phyloP scores from a whole-genome alignment of 108 stramenopile species.

The Parmales sp. region DNA sequence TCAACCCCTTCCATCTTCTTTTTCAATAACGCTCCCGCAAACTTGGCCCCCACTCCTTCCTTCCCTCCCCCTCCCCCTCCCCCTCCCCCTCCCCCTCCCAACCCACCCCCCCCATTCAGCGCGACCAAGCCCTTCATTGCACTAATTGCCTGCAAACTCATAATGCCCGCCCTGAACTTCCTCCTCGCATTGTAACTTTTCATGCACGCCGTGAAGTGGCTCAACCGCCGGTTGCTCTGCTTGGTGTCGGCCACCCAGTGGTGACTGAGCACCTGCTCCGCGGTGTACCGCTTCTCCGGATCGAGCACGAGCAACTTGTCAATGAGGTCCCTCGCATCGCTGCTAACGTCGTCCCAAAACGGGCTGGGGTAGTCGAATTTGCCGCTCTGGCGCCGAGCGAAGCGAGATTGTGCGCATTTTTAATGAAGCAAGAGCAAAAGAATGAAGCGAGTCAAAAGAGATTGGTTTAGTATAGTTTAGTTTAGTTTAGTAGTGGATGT shows the following conservation, averaged over 20 bases:
- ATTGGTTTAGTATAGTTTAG: too few species aligned
- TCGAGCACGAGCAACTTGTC: slow-evolving; percentile 20
- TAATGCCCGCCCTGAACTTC: slow-evolving; percentile 24
- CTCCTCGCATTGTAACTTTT: slow-evolving; percentile 21
- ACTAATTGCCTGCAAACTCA: background rate
- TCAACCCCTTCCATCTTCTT: background rate
- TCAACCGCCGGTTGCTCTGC: background rate
- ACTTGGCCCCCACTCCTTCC: background rate
- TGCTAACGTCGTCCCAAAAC: slow-evolving; percentile 28
- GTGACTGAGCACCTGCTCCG: slow-evolving; percentile 17
- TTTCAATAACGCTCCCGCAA: background rate
- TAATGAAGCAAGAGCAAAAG: too few species aligned
- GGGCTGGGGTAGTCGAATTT: slow-evolving; percentile 26
- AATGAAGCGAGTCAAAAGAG: too few species aligned
- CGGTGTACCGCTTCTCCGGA: slow-evolving; percentile 10
- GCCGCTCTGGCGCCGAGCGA: too few species aligned
- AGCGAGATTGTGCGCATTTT: too few species aligned
- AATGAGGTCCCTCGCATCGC: slow-evolving; percentile 18
- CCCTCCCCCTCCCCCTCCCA: background rate
- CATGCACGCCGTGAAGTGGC: slow-evolving; percentile 12
- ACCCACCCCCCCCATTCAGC: background rate
- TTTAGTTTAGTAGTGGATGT: too few species aligned
- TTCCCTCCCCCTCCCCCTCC: background rate
- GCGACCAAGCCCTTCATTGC: slow-evolving; percentile 12
- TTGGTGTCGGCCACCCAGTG: slow-evolving; percentile 16